A percentile compares a stretch with the other conserved stretches of the same genome.
These are phyloP conservation scores for Lactarius pseudohatsudake DNA, from an alignment of 768 basidiomycete species.

Conservation along the genomic window DNA sequence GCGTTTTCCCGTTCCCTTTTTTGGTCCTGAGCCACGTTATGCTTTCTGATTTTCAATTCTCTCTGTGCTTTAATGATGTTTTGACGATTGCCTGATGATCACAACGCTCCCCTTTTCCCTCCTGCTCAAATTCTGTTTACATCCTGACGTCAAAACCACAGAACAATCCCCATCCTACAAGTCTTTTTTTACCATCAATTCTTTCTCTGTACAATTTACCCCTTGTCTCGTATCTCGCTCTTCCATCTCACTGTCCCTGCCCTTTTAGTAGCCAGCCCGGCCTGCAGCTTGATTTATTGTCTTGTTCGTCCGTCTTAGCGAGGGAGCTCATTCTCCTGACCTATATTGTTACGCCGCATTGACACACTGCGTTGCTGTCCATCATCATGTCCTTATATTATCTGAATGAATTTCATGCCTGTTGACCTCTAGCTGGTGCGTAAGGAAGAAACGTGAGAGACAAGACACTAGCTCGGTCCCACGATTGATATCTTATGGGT, in stretches of 20 bases:
- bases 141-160: constrained; percentile 16
- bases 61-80: constrained; percentile 18
- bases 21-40: constrained; percentile 20
- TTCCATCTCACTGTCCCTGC: constrained; percentile 30
- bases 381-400: constrained; percentile 38
- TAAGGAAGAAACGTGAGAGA: background rate
- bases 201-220: constrained; percentile 25
- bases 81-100: constrained; percentile 26
- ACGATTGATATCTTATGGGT: background rate
- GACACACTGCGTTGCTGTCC: constrained; percentile 26
- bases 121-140: constrained; percentile 11
- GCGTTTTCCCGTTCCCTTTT: constrained; percentile 5
- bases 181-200: constrained; percentile 13
- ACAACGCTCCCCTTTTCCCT: constrained; percentile 1
- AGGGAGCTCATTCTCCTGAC: constrained; percentile 33
- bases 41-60: constrained; percentile 16
- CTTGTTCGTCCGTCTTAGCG: constrained; percentile 30
- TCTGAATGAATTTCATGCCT: constrained; percentile 30
- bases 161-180: constrained; percentile 23
- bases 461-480: background rate
- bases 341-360: constrained; percentile 26
- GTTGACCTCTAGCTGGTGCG: background rate
- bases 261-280: constrained; percentile 35
- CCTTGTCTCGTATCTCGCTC: constrained; percentile 27
- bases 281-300: constrained; percentile 40